Evolutionary conservation across 441 rosid genomes (phyloP).

Genomic region (Jatropha multifida): DNA sequence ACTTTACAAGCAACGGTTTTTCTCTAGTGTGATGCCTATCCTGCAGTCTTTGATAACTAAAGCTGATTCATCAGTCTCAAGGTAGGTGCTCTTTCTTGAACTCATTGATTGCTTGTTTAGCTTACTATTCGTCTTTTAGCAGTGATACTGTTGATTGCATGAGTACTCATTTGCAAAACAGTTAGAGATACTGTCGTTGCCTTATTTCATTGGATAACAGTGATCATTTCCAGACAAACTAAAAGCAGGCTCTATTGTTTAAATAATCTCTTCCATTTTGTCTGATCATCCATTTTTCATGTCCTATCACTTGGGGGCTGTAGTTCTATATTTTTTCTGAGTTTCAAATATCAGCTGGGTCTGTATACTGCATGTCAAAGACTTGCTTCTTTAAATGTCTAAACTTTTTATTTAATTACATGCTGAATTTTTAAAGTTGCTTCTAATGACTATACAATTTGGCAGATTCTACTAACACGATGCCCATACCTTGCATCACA

Average conservation of each 20-base stretch:
- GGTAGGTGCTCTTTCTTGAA: conserved; percentile 19
- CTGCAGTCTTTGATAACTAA: conserved; percentile 61
- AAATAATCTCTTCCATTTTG: not conserved
- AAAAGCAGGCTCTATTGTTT: not conserved
- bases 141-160: not conserved
- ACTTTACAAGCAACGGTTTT: conserved; percentile 90
- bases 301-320: not conserved
- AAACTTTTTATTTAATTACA: too few relatives aligned
- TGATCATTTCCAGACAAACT: not conserved
- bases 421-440: not conserved
- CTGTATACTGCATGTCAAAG: not conserved
- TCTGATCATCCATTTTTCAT: not conserved
- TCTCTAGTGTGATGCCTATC: conserved; percentile 64
- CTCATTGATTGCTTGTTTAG: conserved; percentile 13
- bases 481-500: too few relatives aligned
- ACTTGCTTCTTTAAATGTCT: not conserved
- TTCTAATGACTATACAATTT: too few relatives aligned
- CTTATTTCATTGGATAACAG: not conserved
- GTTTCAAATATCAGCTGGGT: not conserved
- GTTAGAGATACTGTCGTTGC: not conserved
- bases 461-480: too few relatives aligned
- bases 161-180: not conserved
- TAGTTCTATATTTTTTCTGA: not conserved
- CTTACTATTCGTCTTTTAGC: not conserved
- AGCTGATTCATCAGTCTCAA: conserved; percentile 39